phyloP scores from a whole-genome alignment of 1,284 basidiomycete genomes.

The Papiliotrema laurentii region DNA sequence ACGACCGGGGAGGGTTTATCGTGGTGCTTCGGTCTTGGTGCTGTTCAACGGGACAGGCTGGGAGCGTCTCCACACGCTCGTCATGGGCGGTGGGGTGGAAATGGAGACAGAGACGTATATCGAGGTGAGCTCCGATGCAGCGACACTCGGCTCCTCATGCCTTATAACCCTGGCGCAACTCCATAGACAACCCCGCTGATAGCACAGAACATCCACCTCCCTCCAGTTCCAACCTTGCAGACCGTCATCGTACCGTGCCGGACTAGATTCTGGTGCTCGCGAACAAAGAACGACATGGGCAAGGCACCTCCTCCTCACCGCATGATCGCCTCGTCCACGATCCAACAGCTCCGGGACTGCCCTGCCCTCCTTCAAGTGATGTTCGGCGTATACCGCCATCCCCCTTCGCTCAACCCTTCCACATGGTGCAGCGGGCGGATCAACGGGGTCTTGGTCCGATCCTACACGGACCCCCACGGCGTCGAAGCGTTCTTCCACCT shows the following conservation, averaged over 20 bases:
- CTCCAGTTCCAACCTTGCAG: background rate
- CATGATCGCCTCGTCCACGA: background rate
- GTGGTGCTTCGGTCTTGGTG: background rate
- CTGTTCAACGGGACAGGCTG: slow-evolving; percentile 3
- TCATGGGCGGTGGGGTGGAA: background rate
- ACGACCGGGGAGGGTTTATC: background rate
- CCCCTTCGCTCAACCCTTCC: background rate
- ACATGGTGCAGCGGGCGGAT: slow-evolving; percentile 12
- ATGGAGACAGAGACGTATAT: slow-evolving; percentile 3
- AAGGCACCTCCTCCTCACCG: slow-evolving; percentile 2
- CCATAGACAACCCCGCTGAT: background rate
- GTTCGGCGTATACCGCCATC: background rate
- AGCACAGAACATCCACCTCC: background rate
- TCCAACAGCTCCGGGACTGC: background rate
- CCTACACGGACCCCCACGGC: slow-evolving; percentile 10
- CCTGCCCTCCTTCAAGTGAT: background rate
- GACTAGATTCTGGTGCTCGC: background rate
- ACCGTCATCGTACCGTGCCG: slow-evolving; percentile 1
- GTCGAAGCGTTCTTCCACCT: slow-evolving; percentile 12
- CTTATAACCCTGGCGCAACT: background rate
- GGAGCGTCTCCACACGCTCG: background rate
- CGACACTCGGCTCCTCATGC: background rate
- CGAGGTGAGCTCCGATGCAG: background rate
- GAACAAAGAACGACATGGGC: background rate
- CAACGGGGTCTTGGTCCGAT: slow-evolving; percentile 13